phyloP scores from a whole-genome alignment of 352 stramenopile species.

The Pythium aristosporum region DNA sequence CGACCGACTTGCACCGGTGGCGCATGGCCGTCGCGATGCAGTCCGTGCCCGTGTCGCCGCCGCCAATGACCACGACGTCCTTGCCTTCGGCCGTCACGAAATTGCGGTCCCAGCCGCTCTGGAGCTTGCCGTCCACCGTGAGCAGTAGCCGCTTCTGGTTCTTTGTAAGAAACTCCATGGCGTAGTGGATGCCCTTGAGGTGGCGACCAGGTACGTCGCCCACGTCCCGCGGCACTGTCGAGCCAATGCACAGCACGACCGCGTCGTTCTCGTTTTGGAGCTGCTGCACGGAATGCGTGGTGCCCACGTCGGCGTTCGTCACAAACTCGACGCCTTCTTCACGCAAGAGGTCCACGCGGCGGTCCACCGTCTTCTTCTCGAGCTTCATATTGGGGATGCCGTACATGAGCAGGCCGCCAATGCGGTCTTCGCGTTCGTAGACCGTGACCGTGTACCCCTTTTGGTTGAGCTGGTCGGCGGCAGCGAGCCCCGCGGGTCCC shows the following conservation, averaged over 20 bases:
- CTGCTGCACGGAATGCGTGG: conserved; percentile 79
- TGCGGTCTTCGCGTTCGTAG: conserved; percentile 95
- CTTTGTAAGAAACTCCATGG: conserved; percentile 97
- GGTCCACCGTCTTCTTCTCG: conserved; percentile 96
- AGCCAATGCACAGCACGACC: conserved; percentile 93
- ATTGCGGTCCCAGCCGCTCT: conserved; percentile 93
- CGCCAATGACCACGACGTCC: conserved; percentile 98
- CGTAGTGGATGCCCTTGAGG: conserved; percentile 96
- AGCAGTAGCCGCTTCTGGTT: conserved; percentile 97
- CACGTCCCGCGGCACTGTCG: conserved; percentile 94
- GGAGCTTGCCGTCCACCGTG: conserved; percentile 93
- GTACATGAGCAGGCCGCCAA: conserved; percentile 97
- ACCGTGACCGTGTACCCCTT: conserved; percentile 97
- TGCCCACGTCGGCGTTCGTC: conserved; percentile 93
- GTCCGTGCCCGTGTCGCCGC: conserved; percentile 96
- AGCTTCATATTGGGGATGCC: conserved; percentile 99
- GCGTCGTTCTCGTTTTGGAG: conserved; percentile 86
- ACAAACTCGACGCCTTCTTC: conserved; percentile 98
- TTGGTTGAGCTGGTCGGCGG: conserved; percentile 97
- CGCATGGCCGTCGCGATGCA: conserved; percentile 98
- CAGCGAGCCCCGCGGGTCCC: conserved; percentile 90
- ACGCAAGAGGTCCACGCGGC: conserved; percentile 92
- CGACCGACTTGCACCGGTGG: conserved; percentile 94
- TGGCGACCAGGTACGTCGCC: conserved; percentile 78
- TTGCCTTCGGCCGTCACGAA: conserved; percentile 97